These are phyloP conservation scores for Blastocystis sp. DNA, from an alignment of 352 stramenopile species.

Conservation along the genomic window DNA sequence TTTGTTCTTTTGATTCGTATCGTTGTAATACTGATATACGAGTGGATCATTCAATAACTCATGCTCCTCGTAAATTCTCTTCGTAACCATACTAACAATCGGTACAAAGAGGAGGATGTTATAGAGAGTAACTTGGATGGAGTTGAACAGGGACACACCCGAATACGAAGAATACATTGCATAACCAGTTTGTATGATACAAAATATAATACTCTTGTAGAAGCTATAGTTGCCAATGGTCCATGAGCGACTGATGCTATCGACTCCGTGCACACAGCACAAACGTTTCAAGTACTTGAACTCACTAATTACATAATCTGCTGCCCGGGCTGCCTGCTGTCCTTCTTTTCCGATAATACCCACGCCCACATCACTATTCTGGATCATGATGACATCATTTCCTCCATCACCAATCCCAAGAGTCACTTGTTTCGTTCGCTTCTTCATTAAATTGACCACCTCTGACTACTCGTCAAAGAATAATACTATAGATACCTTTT, in stretches of 20 bases:
- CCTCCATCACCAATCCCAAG: slow-evolving; percentile 84
- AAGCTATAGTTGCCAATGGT: slow-evolving; percentile 84
- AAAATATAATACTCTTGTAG: slow-evolving; percentile 86
- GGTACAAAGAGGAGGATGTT: slow-evolving; percentile 57
- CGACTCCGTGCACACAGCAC: slow-evolving; percentile 80
- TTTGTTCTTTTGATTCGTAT: neutral
- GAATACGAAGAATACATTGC: slow-evolving; percentile 60
- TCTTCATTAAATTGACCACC: slow-evolving; percentile 56
- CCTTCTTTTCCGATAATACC: slow-evolving; percentile 83
- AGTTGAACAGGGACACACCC: slow-evolving; percentile 53
- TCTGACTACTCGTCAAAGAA: slow-evolving; percentile 36
- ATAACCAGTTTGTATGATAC: slow-evolving; percentile 79
- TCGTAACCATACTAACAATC: slow-evolving; percentile 47
- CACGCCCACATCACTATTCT: slow-evolving; percentile 80
- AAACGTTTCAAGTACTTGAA: slow-evolving; percentile 82
- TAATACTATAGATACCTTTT: slow-evolving; percentile 68
- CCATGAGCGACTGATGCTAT: slow-evolving; percentile 80
- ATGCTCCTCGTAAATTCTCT: neutral
- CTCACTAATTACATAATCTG: slow-evolving; percentile 83
- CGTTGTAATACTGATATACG: slow-evolving; percentile 45
- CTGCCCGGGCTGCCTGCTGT: slow-evolving; percentile 80
- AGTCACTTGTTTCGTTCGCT: slow-evolving; percentile 69
- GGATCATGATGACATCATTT: slow-evolving; percentile 90
- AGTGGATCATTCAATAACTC: neutral
- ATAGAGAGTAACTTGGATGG: slow-evolving; percentile 40